Evolutionary conservation across 73 alveolate genomes (phyloP), one percentile per base, ranked within the genome.

Genomic region (Tetrahymena elliotti): DNA sequence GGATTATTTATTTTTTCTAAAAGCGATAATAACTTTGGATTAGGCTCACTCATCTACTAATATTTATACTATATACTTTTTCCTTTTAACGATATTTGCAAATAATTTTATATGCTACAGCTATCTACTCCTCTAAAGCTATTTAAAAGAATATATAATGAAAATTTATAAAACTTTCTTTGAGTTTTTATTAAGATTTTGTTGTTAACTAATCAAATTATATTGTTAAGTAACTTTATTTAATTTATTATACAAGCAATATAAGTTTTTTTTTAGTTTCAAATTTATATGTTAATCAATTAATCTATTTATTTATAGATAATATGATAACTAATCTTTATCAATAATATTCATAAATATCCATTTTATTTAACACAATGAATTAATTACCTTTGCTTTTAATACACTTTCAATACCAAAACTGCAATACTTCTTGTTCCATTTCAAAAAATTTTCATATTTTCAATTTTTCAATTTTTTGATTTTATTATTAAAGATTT

Each of bases 1-100:
- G 96, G 96, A 84, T 84, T 94, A 94, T 94, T 94, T 47, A 94
- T 92, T 68, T 94, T 94, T 40, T 94, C 96, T 88, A 94, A 94
- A 18, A 94, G 95, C 18, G 96, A 94, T 52, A 94, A 53, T 84
- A 94, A 84, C 93, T 94, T 94, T 15, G 93, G 93, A 36, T 94
- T 94, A 38, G 96, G 88, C 36, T 68, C 88, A n/a, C 37, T 31
- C 88, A 68, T 68, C 22, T 1, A 27, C 88, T 68, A 68, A 68
- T 68, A 68, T 5, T 24, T 18, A 6, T 12, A 47, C 13, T 47
- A 18, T 47, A 47, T 47, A 47, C 6, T 47, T 47, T 8, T 47
- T 47, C 31, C 82, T 47, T 47, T 12, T 47, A 12, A 47, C 20
- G 82, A 41, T 41, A 12, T 15, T 12, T 22, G n/a, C 16, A 22